Evolutionary conservation across 2,329 filamentous ascomycete genomes (phyloP).

Genomic region (Diplodia scrobiculata): DNA sequence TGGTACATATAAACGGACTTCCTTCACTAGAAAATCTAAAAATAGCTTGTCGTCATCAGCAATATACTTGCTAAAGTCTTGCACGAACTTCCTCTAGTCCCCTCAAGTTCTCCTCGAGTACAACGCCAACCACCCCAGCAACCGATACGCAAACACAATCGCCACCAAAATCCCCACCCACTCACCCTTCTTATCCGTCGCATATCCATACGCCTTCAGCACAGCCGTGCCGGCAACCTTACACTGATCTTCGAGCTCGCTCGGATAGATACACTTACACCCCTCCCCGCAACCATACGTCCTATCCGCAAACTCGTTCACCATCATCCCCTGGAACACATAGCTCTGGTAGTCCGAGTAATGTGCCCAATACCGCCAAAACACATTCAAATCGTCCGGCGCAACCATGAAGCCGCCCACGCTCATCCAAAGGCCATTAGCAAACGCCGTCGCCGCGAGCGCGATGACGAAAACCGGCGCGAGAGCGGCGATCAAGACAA

Average conservation of each 20-base stretch:
- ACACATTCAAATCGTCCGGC: constrained; percentile 71
- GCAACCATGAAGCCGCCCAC: constrained; percentile 81
- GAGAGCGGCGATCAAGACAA: constrained; percentile 72
- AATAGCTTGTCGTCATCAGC: too few species aligned
- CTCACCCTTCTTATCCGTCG: constrained; percentile 62
- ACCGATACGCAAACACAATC: constrained; percentile 72
- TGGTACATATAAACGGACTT: too few species aligned
- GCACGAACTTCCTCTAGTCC: not conserved
- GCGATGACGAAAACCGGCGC: constrained; percentile 79
- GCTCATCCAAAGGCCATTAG: constrained; percentile 88
- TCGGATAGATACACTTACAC: constrained; percentile 72
- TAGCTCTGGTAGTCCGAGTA: constrained; percentile 87
- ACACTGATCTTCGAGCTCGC: constrained; percentile 64
- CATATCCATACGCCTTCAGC: constrained; percentile 69
- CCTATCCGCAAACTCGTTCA: constrained; percentile 74
- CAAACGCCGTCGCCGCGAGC: constrained; percentile 77
- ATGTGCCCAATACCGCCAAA: constrained; percentile 85
- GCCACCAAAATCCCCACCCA: constrained; percentile 77
- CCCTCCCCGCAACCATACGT: constrained; percentile 62
- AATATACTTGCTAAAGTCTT: too few species aligned
- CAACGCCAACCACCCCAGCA: constrained; percentile 68
- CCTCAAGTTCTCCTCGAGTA: constrained; percentile 41
- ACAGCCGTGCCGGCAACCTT: constrained; percentile 71
- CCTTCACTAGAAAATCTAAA: too few species aligned
- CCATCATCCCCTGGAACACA: constrained; percentile 91